Conservation (phyloP, 495 filamentous ascomycete genomes). For the Penicillium maclennaniae region DNA sequence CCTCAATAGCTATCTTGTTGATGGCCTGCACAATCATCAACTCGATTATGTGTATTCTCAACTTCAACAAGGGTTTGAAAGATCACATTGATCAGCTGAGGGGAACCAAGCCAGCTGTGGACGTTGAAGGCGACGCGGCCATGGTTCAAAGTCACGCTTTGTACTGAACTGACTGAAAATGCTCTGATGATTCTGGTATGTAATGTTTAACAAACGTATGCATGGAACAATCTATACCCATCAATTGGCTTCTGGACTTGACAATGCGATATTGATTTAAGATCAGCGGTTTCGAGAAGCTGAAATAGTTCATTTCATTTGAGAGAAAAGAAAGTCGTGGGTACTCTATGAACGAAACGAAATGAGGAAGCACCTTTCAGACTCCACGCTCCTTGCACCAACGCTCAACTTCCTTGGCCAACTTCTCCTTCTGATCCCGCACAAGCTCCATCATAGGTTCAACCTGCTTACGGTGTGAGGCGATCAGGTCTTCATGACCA, state of each 20-base stretch:
- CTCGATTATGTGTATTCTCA: constrained; percentile 18
- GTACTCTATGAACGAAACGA: neutral
- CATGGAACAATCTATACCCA: too few species aligned
- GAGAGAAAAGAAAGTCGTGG: neutral
- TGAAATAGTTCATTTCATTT: too few species aligned
- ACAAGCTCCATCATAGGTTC: constrained; percentile 71
- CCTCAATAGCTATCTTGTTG: constrained; percentile 11
- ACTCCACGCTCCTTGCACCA: constrained; percentile 73
- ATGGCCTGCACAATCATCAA: constrained; percentile 12
- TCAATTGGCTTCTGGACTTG: too few species aligned
- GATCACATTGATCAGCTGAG: constrained; percentile 9
- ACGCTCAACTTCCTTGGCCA: constrained; percentile 73
- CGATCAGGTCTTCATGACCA: constrained; percentile 31
- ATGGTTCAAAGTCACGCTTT: constrained; percentile 12
- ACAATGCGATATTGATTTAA: too few species aligned
- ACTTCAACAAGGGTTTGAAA: constrained; percentile 22
- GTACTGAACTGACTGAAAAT: constrained; percentile 3
- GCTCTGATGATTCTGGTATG: neutral
- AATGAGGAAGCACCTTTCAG: constrained; percentile 8
- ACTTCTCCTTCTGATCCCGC: constrained; percentile 60
- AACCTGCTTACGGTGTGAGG: constrained; percentile 37
- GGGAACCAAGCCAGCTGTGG: neutral
- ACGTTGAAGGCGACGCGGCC: neutral
- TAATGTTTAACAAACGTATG: neutral
- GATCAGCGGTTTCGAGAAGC: too few species aligned